A percentile compares a stretch with the other conserved stretches of the same genome.
Conservation (phyloP, 1,284 basidiomycete species). For the Takashimella tepidaria region DNA sequence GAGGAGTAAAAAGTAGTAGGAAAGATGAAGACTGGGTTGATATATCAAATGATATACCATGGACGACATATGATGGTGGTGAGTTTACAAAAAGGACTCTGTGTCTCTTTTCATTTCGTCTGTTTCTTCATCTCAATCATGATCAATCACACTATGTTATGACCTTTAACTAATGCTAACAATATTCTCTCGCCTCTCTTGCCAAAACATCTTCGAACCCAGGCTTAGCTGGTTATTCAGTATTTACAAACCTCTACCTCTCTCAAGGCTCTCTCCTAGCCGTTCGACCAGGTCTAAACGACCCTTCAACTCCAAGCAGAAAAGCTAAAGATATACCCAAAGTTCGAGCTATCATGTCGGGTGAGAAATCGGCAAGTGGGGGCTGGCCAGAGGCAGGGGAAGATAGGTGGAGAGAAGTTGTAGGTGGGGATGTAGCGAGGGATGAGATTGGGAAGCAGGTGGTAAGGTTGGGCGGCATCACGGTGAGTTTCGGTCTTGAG, state of each 20-base stretch:
- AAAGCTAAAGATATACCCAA: slow-evolving; percentile 6
- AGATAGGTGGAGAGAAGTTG: slow-evolving; percentile 27
- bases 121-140: not conserved
- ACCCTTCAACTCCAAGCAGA: slow-evolving; percentile 5
- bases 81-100: too few species aligned
- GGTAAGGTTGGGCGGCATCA: slow-evolving; percentile 28
- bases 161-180: not conserved
- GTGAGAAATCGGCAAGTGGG: slow-evolving; percentile 6
- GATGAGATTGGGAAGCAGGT: slow-evolving; percentile 27
- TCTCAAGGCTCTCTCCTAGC: slow-evolving; percentile 17
- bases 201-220: not conserved
- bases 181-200: too few species aligned
- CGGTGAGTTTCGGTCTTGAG: slow-evolving; percentile 20
- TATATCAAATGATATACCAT: slow-evolving; percentile 17
- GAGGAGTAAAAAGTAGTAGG: not conserved
- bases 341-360: slow-evolving; percentile 12
- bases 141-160: not conserved
- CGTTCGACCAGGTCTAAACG: slow-evolving; percentile 7
- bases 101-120: not conserved
- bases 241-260: slow-evolving; percentile 37
- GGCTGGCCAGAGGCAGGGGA: slow-evolving; percentile 17
- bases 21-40: slow-evolving; percentile 16
- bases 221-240: slow-evolving; percentile 33
- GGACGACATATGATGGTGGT: slow-evolving; percentile 33
- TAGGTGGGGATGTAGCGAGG: slow-evolving; percentile 17